Conservation (phyloP, 805 yeast species). For the Saccharomycopsis malanga region DNA sequence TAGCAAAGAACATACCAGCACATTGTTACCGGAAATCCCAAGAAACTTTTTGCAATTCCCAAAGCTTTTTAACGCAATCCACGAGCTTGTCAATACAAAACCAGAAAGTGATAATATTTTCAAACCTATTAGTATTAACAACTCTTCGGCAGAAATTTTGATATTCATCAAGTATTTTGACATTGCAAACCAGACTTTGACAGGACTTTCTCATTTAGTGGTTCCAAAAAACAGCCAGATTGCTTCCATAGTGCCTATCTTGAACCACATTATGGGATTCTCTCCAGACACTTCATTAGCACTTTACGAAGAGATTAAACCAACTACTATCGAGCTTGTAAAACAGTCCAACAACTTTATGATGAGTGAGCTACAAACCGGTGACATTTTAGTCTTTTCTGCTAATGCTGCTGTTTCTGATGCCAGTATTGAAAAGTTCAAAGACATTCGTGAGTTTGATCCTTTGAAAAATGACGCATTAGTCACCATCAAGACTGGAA, state of each 20-base stretch:
- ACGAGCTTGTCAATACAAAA: neutral
- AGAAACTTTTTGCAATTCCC: conserved; percentile 15
- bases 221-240: conserved; percentile 43
- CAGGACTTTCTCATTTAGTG: conserved; percentile 57
- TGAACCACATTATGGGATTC: conserved; percentile 38
- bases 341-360: conserved; percentile 38
- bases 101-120: neutral
- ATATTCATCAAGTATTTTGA: conserved; percentile 65
- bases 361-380: conserved; percentile 53
- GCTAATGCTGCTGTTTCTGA: conserved; percentile 21
- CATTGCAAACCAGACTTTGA: conserved; percentile 41
- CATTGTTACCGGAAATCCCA: conserved; percentile 7
- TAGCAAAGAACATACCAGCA: neutral
- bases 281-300: conserved; percentile 29
- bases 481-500: neutral
- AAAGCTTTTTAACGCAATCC: conserved; percentile 1
- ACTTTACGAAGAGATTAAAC: conserved; percentile 56
- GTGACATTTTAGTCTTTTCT: conserved; percentile 50
- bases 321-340: conserved; percentile 42
- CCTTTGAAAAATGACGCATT: conserved; percentile 25
- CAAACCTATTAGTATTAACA: neutral
- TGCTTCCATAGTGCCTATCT: conserved; percentile 33
- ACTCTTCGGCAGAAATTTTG: conserved; percentile 28
- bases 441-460: conserved; percentile 1
- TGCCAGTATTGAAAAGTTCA: conserved; percentile 3